Base-by-base conservation (phyloP, 495 filamentous ascomycete genomes). In the Poronia punctata region DNA sequence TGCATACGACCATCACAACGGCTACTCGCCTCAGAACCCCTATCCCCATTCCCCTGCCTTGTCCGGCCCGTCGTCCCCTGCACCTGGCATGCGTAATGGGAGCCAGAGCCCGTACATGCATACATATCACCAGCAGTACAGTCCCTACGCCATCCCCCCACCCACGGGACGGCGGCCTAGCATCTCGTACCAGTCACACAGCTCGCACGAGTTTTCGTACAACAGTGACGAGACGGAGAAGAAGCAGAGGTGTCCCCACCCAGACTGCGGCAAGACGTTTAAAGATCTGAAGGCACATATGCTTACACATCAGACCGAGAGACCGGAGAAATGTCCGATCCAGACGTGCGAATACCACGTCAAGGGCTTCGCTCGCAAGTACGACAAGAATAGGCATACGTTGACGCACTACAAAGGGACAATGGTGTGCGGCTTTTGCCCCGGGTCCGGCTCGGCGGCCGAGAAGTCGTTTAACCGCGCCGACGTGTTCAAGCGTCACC, bases 391-490 rank as follows among this genome's bases (percentile, higher is more conserved):
- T 60, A 71, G 92, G n/a, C 92, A 99, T 57, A 95, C 90, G 0
- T 59, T 99, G 48, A 99, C 93, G 17, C 92, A 99, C 50, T 99
- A 99, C 72, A 97, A 97, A 62, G 93, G 93, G 4, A 97, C 88
- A 5, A 97, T 99, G 93, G 87, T 97, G 10, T 99, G 92, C 59
- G 89, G 90, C 8, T 97, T 99, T 63, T 99, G 92, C 47, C 87
- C 92, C 2, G 88, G 89, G 2, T 84, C 84, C 14, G 93, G 93
- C 8, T 93, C 88, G 0, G 75, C 88, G 1, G 86, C 84, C 2
- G 92, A 97, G 61, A 99, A 99, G 72, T 93, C 86, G 40, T 99
- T 99, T 68, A 99, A 99, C 67, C 78, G 92, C 15, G 92, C 93
- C 18, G 92, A 99, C 54, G 93, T 99, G 30, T 99, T 99, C 74